Base-by-base conservation (phyloP, 148 eudicot genomes). In the Simmondsia chinensis region DNA sequence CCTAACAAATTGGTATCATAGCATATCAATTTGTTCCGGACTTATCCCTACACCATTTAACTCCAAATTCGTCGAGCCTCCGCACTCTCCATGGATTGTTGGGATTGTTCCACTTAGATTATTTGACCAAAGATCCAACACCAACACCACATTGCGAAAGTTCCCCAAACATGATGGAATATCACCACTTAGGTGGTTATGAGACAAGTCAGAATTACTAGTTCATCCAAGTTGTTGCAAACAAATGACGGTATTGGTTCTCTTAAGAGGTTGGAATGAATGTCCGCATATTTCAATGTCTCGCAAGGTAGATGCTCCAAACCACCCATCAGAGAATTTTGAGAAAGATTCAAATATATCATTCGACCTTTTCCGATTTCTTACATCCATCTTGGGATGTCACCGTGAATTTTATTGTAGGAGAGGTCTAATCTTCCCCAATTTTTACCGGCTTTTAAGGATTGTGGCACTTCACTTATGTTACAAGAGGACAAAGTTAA, bases 401-500 rank as follows among this genome's bases (percentile, higher is more conserved):
- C 9, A 4, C 48, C 50, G 0, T 40, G 32, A 23, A 59, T 49
- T 3, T 24, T 21, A 23, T 49, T 59, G 7, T 23, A 5, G 19
- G 63, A 57, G 37, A 65, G 53, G 18, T 59, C 60, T 15, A 65
- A 42, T 0, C 0, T 2, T 1, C 2, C 22, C 8, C 58, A 35
- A 17, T 21, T 44, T 27, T 13, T 15, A 4, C 14, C 17, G 3
- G 23, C 0, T 31, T 34, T 45, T 28, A 61, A 33, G 45, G 56
- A 43, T 32, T 22, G 1, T 2, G 65, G 60, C 8, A 68, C 43
- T 10, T 39, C 43, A 2, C 7, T 17, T 4, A 68, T 25, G 8
- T 49, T 56, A 49, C 73, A 61, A 17, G 50, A 61, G 4, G 59
- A 27, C 42, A 62, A 13, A 0, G 5, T 0, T 3, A 54, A 3